Evolutionary conservation across 2,329 filamentous ascomycete genomes (phyloP).

Genomic region (Aspergillus cejpii): DNA sequence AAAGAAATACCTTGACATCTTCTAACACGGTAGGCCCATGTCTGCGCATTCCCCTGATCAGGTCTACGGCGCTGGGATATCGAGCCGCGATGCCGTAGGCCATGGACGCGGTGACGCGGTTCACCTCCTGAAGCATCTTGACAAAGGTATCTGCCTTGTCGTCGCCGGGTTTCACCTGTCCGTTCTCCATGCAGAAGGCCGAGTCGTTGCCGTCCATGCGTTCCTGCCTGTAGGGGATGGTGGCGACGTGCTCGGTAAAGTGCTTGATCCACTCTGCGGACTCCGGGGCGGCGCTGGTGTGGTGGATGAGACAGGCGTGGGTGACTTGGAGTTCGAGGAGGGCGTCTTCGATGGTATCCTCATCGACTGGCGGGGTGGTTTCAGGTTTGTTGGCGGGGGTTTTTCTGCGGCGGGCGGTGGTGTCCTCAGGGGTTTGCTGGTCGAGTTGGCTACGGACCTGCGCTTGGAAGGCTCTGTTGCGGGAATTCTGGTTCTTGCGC

Average conservation of each 20-base stretch:
- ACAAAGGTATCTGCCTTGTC: conserved; percentile 61
- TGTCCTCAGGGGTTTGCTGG: conserved; percentile 10
- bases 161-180: conserved; percentile 66
- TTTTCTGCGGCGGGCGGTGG: conserved; percentile 25
- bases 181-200: conserved; percentile 70
- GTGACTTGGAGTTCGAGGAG: conserved; percentile 63
- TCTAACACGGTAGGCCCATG: conserved; percentile 58
- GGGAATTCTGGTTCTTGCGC: conserved; percentile 60
- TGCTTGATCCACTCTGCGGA: conserved; percentile 65
- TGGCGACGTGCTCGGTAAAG: conserved; percentile 74
- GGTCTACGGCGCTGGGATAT: conserved; percentile 52
- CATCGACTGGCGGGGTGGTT: conserved; percentile 51
- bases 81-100: conserved; percentile 61
- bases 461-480: conserved; percentile 62
- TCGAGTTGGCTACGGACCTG: conserved; percentile 51
- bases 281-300: conserved; percentile 55
- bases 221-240: conserved; percentile 59
- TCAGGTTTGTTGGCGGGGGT: conserved; percentile 35
- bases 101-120: conserved; percentile 63
- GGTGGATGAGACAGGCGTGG: conserved; percentile 62
- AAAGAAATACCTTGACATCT: conserved; percentile 44
- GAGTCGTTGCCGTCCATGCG: conserved; percentile 44
- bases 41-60: conserved; percentile 54
- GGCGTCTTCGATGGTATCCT: conserved; percentile 64
- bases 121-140: conserved; percentile 69